Conservation (phyloP, 176 grass and related monocot genomes). For the Aechmea fasciata region DNA sequence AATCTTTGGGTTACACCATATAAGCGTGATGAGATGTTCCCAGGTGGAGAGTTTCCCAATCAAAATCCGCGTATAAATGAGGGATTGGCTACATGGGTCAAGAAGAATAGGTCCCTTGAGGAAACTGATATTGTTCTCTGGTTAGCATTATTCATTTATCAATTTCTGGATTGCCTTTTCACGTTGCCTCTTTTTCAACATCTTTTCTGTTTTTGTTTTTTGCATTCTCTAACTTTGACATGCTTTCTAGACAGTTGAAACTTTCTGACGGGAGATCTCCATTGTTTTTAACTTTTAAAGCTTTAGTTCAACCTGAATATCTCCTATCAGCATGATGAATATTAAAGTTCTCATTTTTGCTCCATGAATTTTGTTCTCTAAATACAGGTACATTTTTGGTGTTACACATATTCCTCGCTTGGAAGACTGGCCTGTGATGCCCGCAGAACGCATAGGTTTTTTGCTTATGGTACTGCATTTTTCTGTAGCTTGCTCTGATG, state of each 20-base stretch:
- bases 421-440: constrained; percentile 99
- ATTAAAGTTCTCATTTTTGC: neutral
- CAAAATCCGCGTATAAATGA: constrained; percentile 91
- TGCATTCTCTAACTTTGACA: constrained; percentile 2
- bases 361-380: neutral
- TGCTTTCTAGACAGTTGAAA: neutral
- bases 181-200: neutral
- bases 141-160: constrained; percentile 23
- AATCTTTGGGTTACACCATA: constrained; percentile 97
- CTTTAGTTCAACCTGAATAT: no score
- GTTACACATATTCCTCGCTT: constrained; percentile 93
- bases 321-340: no score
- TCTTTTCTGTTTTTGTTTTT: neutral
- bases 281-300: neutral
- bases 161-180: neutral
- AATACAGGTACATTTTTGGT: constrained; percentile 79
- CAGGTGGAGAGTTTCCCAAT: constrained; percentile 93
- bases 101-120: constrained; percentile 80
- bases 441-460: constrained; percentile 90
- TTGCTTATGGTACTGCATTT: constrained; percentile 78
- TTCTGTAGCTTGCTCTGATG: neutral
- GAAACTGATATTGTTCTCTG: constrained; percentile 96
- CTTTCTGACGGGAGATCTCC: neutral
- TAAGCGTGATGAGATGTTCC: constrained; percentile 79
- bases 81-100: constrained; percentile 92